These are phyloP conservation scores for Myriosclerotinia scirpicola DNA, from an alignment of 2,329 filamentous ascomycete species.

Conservation along the genomic window DNA sequence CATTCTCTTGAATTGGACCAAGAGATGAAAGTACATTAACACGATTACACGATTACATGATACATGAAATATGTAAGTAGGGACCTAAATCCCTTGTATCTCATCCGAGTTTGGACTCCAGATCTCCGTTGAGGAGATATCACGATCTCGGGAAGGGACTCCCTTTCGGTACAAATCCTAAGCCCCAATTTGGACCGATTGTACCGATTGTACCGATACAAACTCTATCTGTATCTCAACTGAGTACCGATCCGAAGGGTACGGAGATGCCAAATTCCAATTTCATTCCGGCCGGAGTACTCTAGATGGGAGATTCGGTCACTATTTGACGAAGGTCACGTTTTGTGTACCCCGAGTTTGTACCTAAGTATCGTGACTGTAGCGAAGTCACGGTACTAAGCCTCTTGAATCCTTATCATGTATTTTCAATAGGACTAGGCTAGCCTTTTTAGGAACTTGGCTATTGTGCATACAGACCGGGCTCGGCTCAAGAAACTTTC, in stretches of 20 bases:
- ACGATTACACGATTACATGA: neutral
- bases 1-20: neutral
- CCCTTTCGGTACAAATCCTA: neutral
- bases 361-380: neutral
- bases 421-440: neutral
- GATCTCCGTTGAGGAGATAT: neutral
- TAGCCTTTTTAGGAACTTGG: conserved; percentile 1
- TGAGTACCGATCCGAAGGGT: neutral
- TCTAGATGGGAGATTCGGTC: neutral
- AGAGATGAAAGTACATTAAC: neutral
- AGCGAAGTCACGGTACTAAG: neutral
- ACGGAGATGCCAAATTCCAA: neutral
- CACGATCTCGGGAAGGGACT: neutral
- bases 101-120: neutral
- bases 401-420: neutral
- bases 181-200: neutral
- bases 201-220: neutral
- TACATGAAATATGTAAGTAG: conserved; percentile 8
- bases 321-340: neutral
- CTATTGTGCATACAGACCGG: neutral
- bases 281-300: neutral
- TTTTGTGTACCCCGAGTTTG: conserved; percentile 4
- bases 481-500: neutral
- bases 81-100: neutral
- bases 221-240: neutral